These are phyloP conservation scores for Phialemoniopsis sp. DNA, from an alignment of 2,329 filamentous ascomycete genomes.

Conservation along the genomic window DNA sequence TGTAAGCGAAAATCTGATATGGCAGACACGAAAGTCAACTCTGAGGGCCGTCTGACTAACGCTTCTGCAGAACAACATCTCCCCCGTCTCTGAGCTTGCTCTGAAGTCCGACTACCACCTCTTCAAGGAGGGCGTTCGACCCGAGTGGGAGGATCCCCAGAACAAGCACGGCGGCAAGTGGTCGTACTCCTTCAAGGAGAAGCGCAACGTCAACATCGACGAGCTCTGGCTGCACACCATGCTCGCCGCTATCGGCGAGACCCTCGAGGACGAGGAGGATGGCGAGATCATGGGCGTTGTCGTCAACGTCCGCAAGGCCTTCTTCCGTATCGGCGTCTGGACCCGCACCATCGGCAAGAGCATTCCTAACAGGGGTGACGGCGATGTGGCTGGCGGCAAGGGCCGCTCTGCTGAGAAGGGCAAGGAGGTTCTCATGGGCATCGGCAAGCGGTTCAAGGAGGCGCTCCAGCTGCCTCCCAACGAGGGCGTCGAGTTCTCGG, in stretches of 20 bases:
- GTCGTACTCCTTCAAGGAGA: constrained; percentile 98
- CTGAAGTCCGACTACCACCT: constrained; percentile 99
- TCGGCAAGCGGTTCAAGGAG: constrained; percentile 90
- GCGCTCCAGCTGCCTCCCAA: constrained; percentile 72
- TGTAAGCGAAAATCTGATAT: constrained; percentile 61
- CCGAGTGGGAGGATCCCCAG: constrained; percentile 97
- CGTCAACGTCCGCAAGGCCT: constrained; percentile 96
- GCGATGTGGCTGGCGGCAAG: constrained; percentile 70
- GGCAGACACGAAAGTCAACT: no score
- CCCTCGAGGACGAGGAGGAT: constrained; percentile 88
- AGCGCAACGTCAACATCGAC: constrained; percentile 86
- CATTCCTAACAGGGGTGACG: constrained; percentile 70
- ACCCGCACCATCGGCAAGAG: constrained; percentile 89
- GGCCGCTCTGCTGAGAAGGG: constrained; percentile 77
- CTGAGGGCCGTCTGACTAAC: no score
- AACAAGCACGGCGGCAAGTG: constrained; percentile 99
- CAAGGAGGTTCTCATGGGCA: constrained; percentile 76
- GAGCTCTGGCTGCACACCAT: constrained; percentile 96
- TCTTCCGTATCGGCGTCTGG: constrained; percentile 97
- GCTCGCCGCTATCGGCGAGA: constrained; percentile 95
- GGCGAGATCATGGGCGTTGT: constrained; percentile 99
- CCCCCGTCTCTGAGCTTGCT: constrained; percentile 88
- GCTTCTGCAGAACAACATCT: constrained; percentile 87
- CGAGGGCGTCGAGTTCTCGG: constrained; percentile 89
- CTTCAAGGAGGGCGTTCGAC: constrained; percentile 95